Evolutionary conservation across 2,329 filamentous ascomycete genomes (phyloP).

Genomic region (Aspergillus thermomutatus): DNA sequence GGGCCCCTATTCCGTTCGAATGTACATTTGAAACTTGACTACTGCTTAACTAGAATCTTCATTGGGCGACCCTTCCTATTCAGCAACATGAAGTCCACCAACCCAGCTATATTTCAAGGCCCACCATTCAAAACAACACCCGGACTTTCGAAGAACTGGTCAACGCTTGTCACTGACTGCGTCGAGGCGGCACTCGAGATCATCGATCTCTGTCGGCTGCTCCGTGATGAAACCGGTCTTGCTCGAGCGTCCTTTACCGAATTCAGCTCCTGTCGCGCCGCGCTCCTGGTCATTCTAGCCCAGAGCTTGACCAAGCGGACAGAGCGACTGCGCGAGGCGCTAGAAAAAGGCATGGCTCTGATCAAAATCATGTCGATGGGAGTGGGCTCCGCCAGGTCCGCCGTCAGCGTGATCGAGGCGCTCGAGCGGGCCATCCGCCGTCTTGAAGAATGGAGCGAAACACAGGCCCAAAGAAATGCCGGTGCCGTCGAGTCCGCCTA

Average conservation of each 20-base stretch:
- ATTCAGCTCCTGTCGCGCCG: conserved; percentile 55
- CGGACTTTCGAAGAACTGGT: conserved; percentile 32
- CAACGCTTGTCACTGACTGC: conserved; percentile 49
- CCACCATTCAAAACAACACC: conserved; percentile 27
- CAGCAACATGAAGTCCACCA: conserved; percentile 32
- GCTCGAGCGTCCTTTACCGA: conserved; percentile 56
- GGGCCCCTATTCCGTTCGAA: conserved; percentile 46
- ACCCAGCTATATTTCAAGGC: conserved; percentile 15
- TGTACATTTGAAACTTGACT: conserved; percentile 52
- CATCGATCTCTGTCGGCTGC: conserved; percentile 49
- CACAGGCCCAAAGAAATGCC: conserved; percentile 27
- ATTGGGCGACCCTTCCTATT: conserved; percentile 55
- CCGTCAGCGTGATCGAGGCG: conserved; percentile 52
- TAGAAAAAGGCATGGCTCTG: conserved; percentile 50
- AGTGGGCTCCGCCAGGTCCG: conserved; percentile 52
- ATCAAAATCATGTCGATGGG: conserved; percentile 54
- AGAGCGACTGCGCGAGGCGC: conserved; percentile 43
- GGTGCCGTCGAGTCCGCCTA: conserved; percentile 48
- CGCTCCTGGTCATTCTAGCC: conserved; percentile 48
- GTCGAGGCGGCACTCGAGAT: conserved; percentile 52
- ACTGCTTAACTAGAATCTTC: conserved; percentile 53
- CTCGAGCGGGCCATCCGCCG: conserved; percentile 49
- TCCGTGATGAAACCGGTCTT: conserved; percentile 51
- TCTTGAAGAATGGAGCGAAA: conserved; percentile 44
- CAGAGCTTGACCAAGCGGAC: conserved; percentile 40